phyloP scores from a whole-genome alignment of 2,329 filamentous ascomycete genomes.

The Aspergillus oerlinghausenensis region DNA sequence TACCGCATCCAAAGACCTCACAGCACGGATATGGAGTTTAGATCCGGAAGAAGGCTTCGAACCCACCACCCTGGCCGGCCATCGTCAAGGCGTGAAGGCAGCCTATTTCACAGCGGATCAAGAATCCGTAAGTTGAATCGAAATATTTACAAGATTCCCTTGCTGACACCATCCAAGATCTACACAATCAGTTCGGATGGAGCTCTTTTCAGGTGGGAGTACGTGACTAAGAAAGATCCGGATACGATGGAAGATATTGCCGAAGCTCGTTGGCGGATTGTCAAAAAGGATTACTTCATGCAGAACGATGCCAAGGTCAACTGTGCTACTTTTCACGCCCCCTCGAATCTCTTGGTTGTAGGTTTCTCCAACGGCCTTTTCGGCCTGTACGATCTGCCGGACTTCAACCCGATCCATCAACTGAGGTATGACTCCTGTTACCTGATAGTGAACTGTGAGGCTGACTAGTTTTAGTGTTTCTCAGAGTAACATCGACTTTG shows the following conservation, averaged over 20 bases:
- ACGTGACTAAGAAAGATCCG: constrained; percentile 59
- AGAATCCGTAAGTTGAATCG: constrained; percentile 57
- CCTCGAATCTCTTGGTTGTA: constrained; percentile 86
- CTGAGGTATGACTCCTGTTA: constrained; percentile 42
- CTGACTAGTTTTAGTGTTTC: constrained; percentile 66
- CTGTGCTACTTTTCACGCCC: constrained; percentile 83
- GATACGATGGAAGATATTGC: constrained; percentile 58
- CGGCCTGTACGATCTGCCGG: constrained; percentile 89
- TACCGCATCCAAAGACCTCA: constrained; percentile 86
- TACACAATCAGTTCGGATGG: constrained; percentile 97
- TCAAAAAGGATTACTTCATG: constrained; percentile 89
- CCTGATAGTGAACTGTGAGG: not conserved
- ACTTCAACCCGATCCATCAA: constrained; percentile 92
- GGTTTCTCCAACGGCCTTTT: constrained; percentile 95
- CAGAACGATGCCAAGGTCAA: constrained; percentile 81
- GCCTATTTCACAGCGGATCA: constrained; percentile 97
- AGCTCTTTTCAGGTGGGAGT: constrained; percentile 93
- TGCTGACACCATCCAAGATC: constrained; percentile 47
- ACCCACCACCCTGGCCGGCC: constrained; percentile 84
- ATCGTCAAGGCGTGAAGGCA: constrained; percentile 83
- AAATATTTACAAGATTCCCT: not conserved
- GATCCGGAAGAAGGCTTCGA: constrained; percentile 81
- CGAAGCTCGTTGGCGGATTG: constrained; percentile 83
- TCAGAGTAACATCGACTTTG: constrained; percentile 91
- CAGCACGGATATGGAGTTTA: constrained; percentile 90